A percentile compares a stretch with the other conserved stretches of the same genome.
phyloP scores from a whole-genome alignment of 2,329 filamentous ascomycete species.

The Colletotrichum camelliae region DNA sequence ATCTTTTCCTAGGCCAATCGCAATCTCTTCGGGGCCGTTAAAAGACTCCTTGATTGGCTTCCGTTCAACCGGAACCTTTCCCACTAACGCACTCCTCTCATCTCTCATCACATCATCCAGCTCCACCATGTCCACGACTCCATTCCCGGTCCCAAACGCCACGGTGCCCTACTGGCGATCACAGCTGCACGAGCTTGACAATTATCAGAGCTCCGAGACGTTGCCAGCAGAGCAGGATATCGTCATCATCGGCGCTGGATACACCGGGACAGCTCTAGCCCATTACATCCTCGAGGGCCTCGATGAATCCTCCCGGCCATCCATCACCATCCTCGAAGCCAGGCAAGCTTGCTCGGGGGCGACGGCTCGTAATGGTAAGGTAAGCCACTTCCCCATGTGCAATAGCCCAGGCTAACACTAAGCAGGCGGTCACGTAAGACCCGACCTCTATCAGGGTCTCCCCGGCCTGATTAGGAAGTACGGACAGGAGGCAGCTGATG shows the following conservation, averaged over 20 bases:
- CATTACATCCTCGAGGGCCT: not conserved
- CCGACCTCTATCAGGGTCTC: slow-evolving; percentile 12
- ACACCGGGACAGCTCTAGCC: slow-evolving; percentile 8
- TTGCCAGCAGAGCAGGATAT: slow-evolving; percentile 16
- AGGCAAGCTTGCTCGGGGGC: slow-evolving; percentile 19
- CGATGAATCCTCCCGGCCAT: not conserved
- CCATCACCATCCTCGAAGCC: slow-evolving; percentile 20
- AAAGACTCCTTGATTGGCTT: not conserved
- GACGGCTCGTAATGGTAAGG: slow-evolving; percentile 20
- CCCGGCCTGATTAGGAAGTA: slow-evolving; percentile 3
- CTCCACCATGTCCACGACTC: not conserved
- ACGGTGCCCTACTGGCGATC: slow-evolving; percentile 14
- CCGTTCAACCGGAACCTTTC: not conserved
- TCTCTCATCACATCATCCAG: not conserved
- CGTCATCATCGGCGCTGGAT: slow-evolving; percentile 22
- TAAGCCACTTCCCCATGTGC: not conserved
- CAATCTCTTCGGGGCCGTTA: not conserved
- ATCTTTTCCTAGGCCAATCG: not conserved
- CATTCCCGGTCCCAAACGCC: slow-evolving; percentile 1
- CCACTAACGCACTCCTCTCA: not conserved
- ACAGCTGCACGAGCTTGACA: slow-evolving; percentile 13
- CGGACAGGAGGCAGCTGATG: slow-evolving; percentile 26
- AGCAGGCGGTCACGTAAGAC: slow-evolving; percentile 17
- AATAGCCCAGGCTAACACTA: not conserved
- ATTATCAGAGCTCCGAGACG: slow-evolving; percentile 10